phyloP scores from a whole-genome alignment of 257 asterid genomes.

The Lithospermum erythrorhizon region DNA sequence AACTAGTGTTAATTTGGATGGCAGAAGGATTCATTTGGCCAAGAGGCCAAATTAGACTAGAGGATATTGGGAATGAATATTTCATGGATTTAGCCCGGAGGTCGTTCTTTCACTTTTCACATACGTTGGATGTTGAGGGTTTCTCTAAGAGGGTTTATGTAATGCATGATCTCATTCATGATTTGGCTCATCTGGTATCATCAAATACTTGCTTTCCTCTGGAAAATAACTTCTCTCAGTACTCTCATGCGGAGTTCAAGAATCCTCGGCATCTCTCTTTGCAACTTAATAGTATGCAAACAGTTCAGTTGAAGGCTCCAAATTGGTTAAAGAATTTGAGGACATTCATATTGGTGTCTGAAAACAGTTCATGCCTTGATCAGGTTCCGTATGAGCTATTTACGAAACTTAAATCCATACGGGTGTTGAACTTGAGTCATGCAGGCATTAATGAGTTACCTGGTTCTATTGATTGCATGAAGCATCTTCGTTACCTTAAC shows the following conservation, averaged over 20 bases:
- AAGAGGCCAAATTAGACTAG: slow-evolving; percentile 15
- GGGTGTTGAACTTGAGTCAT: slow-evolving; percentile 30
- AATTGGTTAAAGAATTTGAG: slow-evolving; percentile 22
- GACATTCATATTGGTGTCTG: slow-evolving; percentile 16
- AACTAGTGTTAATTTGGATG: slow-evolving; percentile 27
- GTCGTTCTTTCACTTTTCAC: slow-evolving; percentile 24
- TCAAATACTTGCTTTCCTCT: slow-evolving; percentile 7
- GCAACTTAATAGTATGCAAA: neutral
- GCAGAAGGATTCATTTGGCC: slow-evolving; percentile 29
- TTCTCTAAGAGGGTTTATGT: slow-evolving; percentile 4
- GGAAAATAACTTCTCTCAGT: slow-evolving; percentile 5
- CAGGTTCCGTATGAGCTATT: slow-evolving; percentile 19
- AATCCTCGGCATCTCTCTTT: slow-evolving; percentile 25
- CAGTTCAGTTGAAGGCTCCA: slow-evolving; percentile 4
- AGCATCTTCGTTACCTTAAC: slow-evolving; percentile 40
- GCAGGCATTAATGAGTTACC: slow-evolving; percentile 26
- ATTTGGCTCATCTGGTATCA: slow-evolving; percentile 23
- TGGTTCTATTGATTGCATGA: slow-evolving; percentile 14
- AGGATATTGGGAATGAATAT: slow-evolving; percentile 23
- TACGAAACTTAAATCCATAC: slow-evolving; percentile 17
- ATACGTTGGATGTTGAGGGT: slow-evolving; percentile 3
- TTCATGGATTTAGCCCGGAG: slow-evolving; percentile 22
- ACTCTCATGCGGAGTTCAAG: neutral
- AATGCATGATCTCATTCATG: slow-evolving; percentile 35
- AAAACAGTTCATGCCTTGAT: neutral